phyloP scores from a whole-genome alignment of 2,329 filamentous ascomycete genomes.

The Arthrocladium fulminans region DNA sequence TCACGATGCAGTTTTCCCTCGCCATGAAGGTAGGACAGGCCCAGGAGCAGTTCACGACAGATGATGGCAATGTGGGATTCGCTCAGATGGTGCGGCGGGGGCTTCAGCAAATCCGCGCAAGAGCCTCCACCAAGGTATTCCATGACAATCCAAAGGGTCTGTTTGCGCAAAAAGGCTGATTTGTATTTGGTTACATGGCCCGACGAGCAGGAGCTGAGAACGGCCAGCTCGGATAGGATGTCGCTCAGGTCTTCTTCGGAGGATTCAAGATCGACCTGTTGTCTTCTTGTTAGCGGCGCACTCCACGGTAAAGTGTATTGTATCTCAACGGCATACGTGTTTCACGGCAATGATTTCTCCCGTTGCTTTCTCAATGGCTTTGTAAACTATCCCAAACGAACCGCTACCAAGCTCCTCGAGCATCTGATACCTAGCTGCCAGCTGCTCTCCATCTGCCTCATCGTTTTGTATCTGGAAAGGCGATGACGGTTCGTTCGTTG shows the following conservation, averaged over 20 bases:
- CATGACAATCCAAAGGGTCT: slow-evolving; percentile 99
- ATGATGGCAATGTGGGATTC: slow-evolving; percentile 91
- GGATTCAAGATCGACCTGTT: slow-evolving; percentile 92
- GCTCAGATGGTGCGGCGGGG: slow-evolving; percentile 42
- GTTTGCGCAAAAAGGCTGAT: slow-evolving; percentile 87
- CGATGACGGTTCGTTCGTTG: slow-evolving; percentile 6
- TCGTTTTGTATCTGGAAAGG: slow-evolving; percentile 20
- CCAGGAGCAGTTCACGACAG: slow-evolving; percentile 80
- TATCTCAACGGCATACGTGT: slow-evolving; percentile 55
- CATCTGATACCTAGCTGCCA: slow-evolving; percentile 75
- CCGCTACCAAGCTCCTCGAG: slow-evolving; percentile 93
- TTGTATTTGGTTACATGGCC: slow-evolving; percentile 91
- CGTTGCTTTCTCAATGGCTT: slow-evolving; percentile 82
- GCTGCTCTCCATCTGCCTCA: slow-evolving; percentile 18
- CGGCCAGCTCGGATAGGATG: slow-evolving; percentile 93
- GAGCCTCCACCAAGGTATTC: slow-evolving; percentile 93
- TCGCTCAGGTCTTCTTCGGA: slow-evolving; percentile 98
- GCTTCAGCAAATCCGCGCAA: slow-evolving; percentile 72
- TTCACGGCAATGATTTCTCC: slow-evolving; percentile 95
- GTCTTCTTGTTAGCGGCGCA: not conserved
- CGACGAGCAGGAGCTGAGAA: slow-evolving; percentile 89
- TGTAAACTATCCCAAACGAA: slow-evolving; percentile 95
- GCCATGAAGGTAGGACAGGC: slow-evolving; percentile 83
- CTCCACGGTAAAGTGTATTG: not conserved
- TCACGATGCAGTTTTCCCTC: slow-evolving; percentile 96